Base-by-base conservation (phyloP, 169 alveolate genomes). In the Pseudocohnilembus persalinus region DNA sequence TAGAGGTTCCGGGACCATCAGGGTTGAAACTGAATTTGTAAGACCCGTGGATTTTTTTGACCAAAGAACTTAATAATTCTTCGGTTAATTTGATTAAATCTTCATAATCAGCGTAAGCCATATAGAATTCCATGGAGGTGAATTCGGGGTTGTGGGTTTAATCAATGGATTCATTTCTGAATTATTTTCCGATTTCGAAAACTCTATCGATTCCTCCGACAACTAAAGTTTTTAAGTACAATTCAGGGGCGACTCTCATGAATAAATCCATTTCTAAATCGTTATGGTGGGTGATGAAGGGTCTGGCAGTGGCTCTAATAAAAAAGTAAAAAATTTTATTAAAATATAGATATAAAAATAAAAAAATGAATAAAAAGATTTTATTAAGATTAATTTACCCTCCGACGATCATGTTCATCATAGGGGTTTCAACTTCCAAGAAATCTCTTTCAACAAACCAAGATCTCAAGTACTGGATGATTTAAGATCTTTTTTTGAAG, bases 231-330 rank as follows among this genome's bases (percentile, higher is more conserved):
- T 99, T 99, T 84, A 99, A 93, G 92, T 97, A 98, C 81, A 99
- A 96, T 89, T 99, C 99, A 4, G 99, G 99, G 29, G 99, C 99
- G 74, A 99, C 97, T 74, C 99, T 97, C 99, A 99, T 97, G 92
- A 89, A 98, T 33, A 99, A 94, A 84, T 98, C 97, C 95, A 97
- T 94, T 88, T 98, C 95, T 75, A 99, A 93, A 81, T 98, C 99
- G 93, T 99, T 98, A 94, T 98, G 99, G 90, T 96, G 97, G 63
- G 99, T 99, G 49, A 93, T 95, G 94, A 99, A 99, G 31, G 99
- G 99, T 88, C 93, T 96, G 1, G 99, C 99, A 32, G 98, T 92
- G 0, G 68, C 68, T 49, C 68, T 49, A 99, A 99, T n/a, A 98
- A 35, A 16, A 31, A 28, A 82, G 24, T 33, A 82, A 29, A 0